Evolutionary conservation across 2,329 filamentous ascomycete species (phyloP).

Genomic region (Lasiodiplodia gonubiensis): DNA sequence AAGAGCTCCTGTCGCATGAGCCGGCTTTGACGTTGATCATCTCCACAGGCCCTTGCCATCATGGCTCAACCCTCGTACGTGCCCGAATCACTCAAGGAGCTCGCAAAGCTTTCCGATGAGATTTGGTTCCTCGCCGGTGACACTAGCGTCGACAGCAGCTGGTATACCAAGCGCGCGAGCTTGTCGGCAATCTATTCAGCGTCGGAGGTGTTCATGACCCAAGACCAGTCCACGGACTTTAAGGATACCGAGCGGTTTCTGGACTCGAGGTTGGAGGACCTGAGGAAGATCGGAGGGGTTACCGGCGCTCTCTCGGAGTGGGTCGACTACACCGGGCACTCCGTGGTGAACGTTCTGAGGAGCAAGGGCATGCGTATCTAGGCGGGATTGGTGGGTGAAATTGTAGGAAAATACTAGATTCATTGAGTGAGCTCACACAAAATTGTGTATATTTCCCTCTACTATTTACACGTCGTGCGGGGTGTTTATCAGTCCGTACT

Average conservation of each 20-base stretch:
- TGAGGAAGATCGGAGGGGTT: constrained; percentile 65
- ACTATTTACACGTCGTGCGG: neutral
- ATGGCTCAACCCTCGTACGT: constrained; percentile 87
- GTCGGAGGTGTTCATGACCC: constrained; percentile 91
- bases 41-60: constrained; percentile 75
- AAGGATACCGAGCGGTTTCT: constrained; percentile 80
- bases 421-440: too few species aligned
- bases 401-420: neutral
- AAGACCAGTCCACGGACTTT: constrained; percentile 76
- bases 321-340: constrained; percentile 79
- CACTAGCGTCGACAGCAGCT: constrained; percentile 77
- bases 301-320: constrained; percentile 73
- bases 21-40: constrained; percentile 29
- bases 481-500: neutral
- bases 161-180: constrained; percentile 78
- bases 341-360: constrained; percentile 79
- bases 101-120: constrained; percentile 85
- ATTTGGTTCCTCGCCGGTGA: constrained; percentile 90
- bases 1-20: constrained; percentile 36
- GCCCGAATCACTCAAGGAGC: constrained; percentile 75
- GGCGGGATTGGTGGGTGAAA: neutral
- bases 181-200: constrained; percentile 71
- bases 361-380: constrained; percentile 86
- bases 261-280: constrained; percentile 74
- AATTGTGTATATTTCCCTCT: too few species aligned